Evolutionary conservation across 148 eudicot genomes (phyloP).

Genomic region (Rhododendron vialii): DNA sequence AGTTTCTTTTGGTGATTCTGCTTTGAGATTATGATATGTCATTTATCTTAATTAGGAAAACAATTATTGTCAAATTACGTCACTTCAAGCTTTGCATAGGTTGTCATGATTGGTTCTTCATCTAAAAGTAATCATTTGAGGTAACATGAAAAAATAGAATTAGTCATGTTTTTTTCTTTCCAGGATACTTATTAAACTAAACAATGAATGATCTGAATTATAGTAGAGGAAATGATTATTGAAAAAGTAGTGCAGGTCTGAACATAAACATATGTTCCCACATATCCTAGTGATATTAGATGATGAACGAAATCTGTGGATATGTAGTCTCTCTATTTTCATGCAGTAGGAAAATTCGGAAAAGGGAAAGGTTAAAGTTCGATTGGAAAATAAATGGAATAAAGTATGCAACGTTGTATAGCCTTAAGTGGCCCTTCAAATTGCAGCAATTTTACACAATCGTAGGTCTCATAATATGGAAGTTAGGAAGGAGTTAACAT

Average conservation of each 20-base stretch:
- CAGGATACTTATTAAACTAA: neutral
- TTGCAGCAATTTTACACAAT: neutral
- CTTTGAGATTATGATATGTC: neutral
- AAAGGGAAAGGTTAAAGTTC: neutral
- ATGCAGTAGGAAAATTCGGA: neutral
- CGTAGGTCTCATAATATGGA: neutral
- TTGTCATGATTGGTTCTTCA: neutral
- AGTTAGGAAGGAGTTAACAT: neutral
- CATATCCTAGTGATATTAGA: neutral
- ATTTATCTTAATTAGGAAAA: neutral
- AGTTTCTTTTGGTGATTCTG: neutral
- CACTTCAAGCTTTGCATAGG: neutral
- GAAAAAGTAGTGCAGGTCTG: neutral
- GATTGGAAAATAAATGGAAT: neutral
- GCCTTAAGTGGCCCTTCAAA: neutral
- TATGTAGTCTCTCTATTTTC: too few relatives aligned
- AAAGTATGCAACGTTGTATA: neutral
- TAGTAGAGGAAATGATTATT: neutral
- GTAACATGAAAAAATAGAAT: neutral
- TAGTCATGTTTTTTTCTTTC: neutral
- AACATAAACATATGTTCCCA: neutral
- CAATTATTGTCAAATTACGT: neutral
- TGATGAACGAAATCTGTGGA: neutral
- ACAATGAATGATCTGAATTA: neutral
- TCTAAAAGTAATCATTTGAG: neutral